phyloP scores from a whole-genome alignment of 2,329 filamentous ascomycete species.

The Hymenoscyphus salicellus region DNA sequence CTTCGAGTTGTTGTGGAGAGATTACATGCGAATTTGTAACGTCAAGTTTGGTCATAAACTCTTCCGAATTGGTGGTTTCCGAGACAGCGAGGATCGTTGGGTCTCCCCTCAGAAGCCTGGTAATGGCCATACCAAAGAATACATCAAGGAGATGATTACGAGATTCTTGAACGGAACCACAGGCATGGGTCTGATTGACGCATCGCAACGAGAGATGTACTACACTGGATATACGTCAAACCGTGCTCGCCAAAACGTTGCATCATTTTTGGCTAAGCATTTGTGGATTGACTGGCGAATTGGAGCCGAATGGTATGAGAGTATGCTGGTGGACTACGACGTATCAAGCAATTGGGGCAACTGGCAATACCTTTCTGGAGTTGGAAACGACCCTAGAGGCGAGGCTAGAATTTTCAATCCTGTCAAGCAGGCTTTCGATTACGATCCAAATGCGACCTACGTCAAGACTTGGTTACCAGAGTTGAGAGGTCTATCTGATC shows the following conservation, averaged over 20 bases:
- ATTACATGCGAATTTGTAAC: conserved; percentile 76
- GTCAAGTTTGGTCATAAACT: conserved; percentile 65
- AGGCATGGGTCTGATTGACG: conserved; percentile 75
- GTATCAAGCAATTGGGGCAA: conserved; percentile 75
- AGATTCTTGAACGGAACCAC: conserved; percentile 66
- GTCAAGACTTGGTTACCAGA: conserved; percentile 73
- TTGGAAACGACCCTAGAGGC: conserved; percentile 74
- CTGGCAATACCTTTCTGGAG: conserved; percentile 78
- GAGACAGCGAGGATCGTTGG: conserved; percentile 42
- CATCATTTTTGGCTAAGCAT: conserved; percentile 70
- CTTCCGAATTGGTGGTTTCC: conserved; percentile 64
- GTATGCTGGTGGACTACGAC: conserved; percentile 72
- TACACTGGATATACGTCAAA: conserved; percentile 78
- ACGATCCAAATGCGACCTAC: conserved; percentile 67
- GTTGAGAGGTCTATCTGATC: conserved; percentile 48
- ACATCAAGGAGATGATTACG: conserved; percentile 49
- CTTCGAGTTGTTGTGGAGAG: conserved; percentile 73
- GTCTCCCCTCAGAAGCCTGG: conserved; percentile 22
- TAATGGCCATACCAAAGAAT: conserved; percentile 36
- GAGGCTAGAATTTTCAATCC: conserved; percentile 73
- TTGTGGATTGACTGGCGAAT: conserved; percentile 75
- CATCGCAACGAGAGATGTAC: conserved; percentile 69
- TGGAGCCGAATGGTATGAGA: conserved; percentile 81
- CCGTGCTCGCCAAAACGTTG: conserved; percentile 72
- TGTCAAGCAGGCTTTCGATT: conserved; percentile 75